Conservation (phyloP, 306 rosid genomes). For the Cicer pinnatifidum region DNA sequence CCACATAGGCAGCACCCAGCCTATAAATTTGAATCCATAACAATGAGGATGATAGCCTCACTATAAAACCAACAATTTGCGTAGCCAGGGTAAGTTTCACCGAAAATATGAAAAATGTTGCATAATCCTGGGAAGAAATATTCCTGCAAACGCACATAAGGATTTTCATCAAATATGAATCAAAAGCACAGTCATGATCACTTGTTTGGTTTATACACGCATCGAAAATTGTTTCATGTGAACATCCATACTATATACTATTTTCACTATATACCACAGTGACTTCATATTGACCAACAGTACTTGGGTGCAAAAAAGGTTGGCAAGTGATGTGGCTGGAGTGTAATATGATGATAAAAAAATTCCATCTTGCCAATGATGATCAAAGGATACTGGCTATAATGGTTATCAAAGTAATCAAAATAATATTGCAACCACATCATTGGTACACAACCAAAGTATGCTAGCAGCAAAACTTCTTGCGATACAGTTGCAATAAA, state of each 20-base stretch:
- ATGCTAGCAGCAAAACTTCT: neutral
- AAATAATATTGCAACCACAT: neutral
- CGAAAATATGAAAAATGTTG: slow-evolving; percentile 63
- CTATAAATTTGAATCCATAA: slow-evolving; percentile 98
- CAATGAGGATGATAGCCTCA: slow-evolving; percentile 76
- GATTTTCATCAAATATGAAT: slow-evolving; percentile 40
- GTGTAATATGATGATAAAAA: neutral
- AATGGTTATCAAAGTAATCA: slow-evolving; percentile 10
- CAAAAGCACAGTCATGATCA: slow-evolving; percentile 35
- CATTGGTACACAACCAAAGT: neutral
- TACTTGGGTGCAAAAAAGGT: neutral
- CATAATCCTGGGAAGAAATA: slow-evolving; percentile 58
- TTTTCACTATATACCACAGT: neutral
- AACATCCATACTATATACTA: slow-evolving; percentile 15
- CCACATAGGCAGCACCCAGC: slow-evolving; percentile 74
- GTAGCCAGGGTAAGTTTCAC: slow-evolving; percentile 83
- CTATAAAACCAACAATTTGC: slow-evolving; percentile 74
- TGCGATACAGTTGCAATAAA: neutral
- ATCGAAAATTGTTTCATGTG: neutral
- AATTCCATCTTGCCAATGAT: neutral
- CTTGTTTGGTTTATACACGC: slow-evolving; percentile 25
- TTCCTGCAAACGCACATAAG: slow-evolving; percentile 63
- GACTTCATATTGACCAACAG: slow-evolving; percentile 26
- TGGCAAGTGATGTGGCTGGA: neutral
- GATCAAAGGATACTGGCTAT: slow-evolving; percentile 6